Evolutionary conservation across 73 alveolate species (phyloP), one percentile per base, ranked within the genome.

Genomic region (Loxodes magnus): DNA sequence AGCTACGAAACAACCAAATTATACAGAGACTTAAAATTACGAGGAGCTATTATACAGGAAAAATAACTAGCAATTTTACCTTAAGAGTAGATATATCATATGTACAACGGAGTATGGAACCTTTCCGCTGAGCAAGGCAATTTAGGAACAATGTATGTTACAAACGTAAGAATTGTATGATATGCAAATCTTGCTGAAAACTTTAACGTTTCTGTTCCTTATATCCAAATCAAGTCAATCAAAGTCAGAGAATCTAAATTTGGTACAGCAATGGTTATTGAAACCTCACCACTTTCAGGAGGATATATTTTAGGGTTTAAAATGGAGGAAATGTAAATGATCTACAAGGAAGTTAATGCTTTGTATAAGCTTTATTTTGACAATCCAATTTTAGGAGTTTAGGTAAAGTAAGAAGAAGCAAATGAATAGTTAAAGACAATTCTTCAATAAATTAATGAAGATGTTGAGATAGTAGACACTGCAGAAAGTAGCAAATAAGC

Each of bases 131-230:
- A 69, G 28, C 68, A 64, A 62, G 84, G 84, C 24, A 64, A 86
- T 48, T 35, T 60, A 34, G 96, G 96, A 0, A 37, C 64, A 9
- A 65, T 86, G 36, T 57, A 57, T 43, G 41, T 67, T 15, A 68
- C 94, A 3, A 86, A 86, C 61, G 56, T 86, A 21, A 38, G 96
- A 36, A 35, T 86, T 36, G 82, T 80, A 23, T 86, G 96, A 92
- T 76, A 74, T 46, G 83, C 85, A 42, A 70, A 74, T 56, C 56
- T 54, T 5, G 74, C 84, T 36, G 81, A 63, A 35, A 74, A 73
- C 22, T 76, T 70, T 61, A 86, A 86, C 53, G 82, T 81, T 19
- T 56, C 84, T 19, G 68, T 86, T 16, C 96, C 96, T 19, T 81
- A 89, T 85, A 64, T 76, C 17, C 87, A 81, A 56, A 64, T 80